phyloP scores from a whole-genome alignment of 2,329 filamentous ascomycete species.

The Neurospora crassa region DNA sequence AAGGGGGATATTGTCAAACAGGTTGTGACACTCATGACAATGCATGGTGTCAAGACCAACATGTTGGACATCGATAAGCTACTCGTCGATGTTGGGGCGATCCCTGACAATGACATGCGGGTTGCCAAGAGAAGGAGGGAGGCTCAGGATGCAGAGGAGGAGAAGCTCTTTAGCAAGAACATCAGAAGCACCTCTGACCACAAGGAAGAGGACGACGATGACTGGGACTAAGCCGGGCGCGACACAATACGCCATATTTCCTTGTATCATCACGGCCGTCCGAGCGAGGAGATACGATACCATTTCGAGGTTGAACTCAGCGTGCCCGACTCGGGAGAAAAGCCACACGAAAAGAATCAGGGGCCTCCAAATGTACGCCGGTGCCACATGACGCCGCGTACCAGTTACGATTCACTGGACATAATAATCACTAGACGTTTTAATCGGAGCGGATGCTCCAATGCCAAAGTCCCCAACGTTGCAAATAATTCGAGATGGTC shows the following conservation, averaged over 20 bases:
- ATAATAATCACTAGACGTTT: not conserved
- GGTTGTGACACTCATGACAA: constrained; percentile 74
- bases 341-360: not conserved
- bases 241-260: not conserved
- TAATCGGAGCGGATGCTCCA: not conserved
- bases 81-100: constrained; percentile 71
- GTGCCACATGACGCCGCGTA: not conserved
- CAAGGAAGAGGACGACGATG: constrained; percentile 22
- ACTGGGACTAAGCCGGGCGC: constrained; percentile 20
- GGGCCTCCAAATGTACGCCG: not conserved
- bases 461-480: not conserved
- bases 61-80: constrained; percentile 71
- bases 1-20: constrained; percentile 90
- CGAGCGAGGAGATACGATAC: not conserved
- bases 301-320: not conserved
- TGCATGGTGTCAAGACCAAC: constrained; percentile 63
- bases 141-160: constrained; percentile 52
- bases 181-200: constrained; percentile 22
- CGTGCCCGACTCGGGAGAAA: not conserved
- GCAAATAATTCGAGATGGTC: not conserved
- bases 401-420: not conserved
- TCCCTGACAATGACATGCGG: constrained; percentile 70
- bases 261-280: not conserved
- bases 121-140: constrained; percentile 53
- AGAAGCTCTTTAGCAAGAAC: constrained; percentile 40